A percentile compares a stretch with the other conserved stretches of the same genome.
These are phyloP conservation scores for Lentinula raphanica DNA, from an alignment of 768 basidiomycete species.

Conservation along the genomic window DNA sequence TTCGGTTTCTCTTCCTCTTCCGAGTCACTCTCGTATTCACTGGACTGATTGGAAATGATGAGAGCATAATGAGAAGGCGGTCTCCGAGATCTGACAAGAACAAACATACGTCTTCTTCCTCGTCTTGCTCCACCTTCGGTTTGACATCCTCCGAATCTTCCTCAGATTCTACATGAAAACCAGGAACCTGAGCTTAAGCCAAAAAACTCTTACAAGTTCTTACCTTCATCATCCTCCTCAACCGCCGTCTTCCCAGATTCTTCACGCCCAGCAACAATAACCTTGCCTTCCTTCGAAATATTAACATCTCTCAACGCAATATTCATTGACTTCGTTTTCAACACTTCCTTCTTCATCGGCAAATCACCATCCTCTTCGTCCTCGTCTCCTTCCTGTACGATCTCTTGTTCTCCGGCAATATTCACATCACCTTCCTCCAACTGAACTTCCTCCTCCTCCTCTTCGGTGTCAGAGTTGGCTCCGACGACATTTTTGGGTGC, in stretches of 20 bases:
- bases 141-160: slow-evolving; percentile 46
- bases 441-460: slow-evolving; percentile 39
- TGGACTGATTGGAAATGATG: slow-evolving; percentile 55
- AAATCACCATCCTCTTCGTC: slow-evolving; percentile 31
- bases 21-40: slow-evolving; percentile 80
- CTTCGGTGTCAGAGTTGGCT: slow-evolving; percentile 60
- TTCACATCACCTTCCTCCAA: slow-evolving; percentile 52
- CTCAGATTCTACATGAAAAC: slow-evolving; percentile 21
- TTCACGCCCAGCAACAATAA: slow-evolving; percentile 71
- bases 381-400: slow-evolving; percentile 39
- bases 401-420: slow-evolving; percentile 53
- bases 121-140: slow-evolving; percentile 22
- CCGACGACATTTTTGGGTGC: slow-evolving; percentile 70
- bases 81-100: neutral
- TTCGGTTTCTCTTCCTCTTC: slow-evolving; percentile 73
- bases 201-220: slow-evolving; percentile 14
- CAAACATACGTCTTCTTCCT: slow-evolving; percentile 42
- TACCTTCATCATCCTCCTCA: slow-evolving; percentile 39
- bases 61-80: slow-evolving; percentile 12
- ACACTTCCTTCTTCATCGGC: slow-evolving; percentile 29
- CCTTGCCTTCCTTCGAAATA: slow-evolving; percentile 75
- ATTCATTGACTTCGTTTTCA: slow-evolving; percentile 54
- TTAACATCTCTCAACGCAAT: slow-evolving; percentile 75
- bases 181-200: slow-evolving; percentile 12
- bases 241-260: slow-evolving; percentile 72